Percentiles rank a stretch among this genome's conserved stretches.
These are phyloP conservation scores for Saccharomyces pastorianus DNA, from an alignment of 1,139 yeast species.

Conservation along the genomic window DNA sequence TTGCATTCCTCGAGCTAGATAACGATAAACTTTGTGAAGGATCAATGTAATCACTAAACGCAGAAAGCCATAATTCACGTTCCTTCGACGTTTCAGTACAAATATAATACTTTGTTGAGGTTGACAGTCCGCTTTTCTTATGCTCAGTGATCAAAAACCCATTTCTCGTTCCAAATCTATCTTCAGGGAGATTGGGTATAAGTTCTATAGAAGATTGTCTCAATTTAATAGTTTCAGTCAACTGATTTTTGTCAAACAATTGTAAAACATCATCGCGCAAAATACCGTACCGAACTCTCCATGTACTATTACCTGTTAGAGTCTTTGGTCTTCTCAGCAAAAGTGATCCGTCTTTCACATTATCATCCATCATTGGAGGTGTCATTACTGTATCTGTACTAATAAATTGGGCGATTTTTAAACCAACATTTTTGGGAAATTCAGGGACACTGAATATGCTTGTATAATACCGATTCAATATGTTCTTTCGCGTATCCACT, in stretches of 20 bases:
- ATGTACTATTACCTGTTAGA: constrained; percentile 46
- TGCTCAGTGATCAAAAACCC: constrained; percentile 68
- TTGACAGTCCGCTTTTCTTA: constrained; percentile 48
- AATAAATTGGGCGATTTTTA: constrained; percentile 54
- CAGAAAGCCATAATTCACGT: constrained; percentile 69
- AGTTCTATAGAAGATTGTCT: constrained; percentile 56
- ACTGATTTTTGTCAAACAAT: constrained; percentile 49
- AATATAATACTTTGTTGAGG: constrained; percentile 56
- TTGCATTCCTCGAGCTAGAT: constrained; percentile 2
- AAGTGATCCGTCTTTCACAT: constrained; percentile 60
- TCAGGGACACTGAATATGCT: constrained; percentile 52
- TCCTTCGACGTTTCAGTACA: constrained; percentile 80
- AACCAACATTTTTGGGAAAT: constrained; percentile 48
- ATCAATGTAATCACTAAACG: constrained; percentile 42
- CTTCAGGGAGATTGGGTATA: constrained; percentile 55
- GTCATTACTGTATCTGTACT: constrained; percentile 58
- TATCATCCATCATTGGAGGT: constrained; percentile 48
- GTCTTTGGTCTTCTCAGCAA: constrained; percentile 48
- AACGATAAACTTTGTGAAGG: not conserved
- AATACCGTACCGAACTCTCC: constrained; percentile 73
- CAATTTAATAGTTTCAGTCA: constrained; percentile 53
- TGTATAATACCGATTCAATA: constrained; percentile 53
- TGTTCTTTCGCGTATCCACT: constrained; percentile 52
- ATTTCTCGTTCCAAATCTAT: constrained; percentile 66
- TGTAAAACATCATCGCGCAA: constrained; percentile 59